Percentiles rank a stretch among this genome's conserved stretches.
These are phyloP conservation scores for Miscanthus lutarioriparius DNA, from an alignment of 176 grass and related monocot species.

Conservation along the genomic window DNA sequence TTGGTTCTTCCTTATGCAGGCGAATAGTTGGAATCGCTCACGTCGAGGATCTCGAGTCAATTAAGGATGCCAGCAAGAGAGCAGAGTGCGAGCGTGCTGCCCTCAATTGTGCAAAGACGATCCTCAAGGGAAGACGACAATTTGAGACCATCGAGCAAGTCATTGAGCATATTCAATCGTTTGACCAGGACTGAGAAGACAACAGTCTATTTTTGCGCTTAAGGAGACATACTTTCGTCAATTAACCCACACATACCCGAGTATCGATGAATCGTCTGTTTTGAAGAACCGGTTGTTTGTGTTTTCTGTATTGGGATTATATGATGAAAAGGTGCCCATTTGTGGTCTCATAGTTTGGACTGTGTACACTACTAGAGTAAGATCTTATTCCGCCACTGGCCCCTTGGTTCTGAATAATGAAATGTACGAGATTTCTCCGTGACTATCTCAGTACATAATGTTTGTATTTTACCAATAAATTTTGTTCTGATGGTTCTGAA, in stretches of 20 bases:
- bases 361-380: conserved; percentile 20
- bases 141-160: conserved; percentile 61
- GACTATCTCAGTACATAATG: too few relatives aligned
- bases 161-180: conserved; percentile 39
- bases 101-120: conserved; percentile 65
- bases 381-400: not conserved
- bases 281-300: conserved; percentile 13
- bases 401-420: conserved; percentile 27
- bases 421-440: conserved; percentile 5
- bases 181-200: conserved; percentile 2
- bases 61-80: conserved; percentile 61
- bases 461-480: not conserved
- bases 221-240: not conserved
- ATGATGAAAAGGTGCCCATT: not conserved
- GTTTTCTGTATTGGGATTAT: not conserved
- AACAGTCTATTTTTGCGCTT: not conserved
- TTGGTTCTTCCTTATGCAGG: conserved; percentile 41
- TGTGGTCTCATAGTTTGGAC: not conserved
- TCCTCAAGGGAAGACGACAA: conserved; percentile 64
- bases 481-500: not conserved
- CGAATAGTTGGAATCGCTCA: conserved; percentile 94
- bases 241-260: not conserved
- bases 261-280: not conserved
- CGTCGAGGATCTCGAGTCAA: conserved; percentile 89
- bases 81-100: conserved; percentile 63